These are phyloP conservation scores for Colletotrichum sp. DNA, from an alignment of 2,329 filamentous ascomycete species.

Conservation along the genomic window DNA sequence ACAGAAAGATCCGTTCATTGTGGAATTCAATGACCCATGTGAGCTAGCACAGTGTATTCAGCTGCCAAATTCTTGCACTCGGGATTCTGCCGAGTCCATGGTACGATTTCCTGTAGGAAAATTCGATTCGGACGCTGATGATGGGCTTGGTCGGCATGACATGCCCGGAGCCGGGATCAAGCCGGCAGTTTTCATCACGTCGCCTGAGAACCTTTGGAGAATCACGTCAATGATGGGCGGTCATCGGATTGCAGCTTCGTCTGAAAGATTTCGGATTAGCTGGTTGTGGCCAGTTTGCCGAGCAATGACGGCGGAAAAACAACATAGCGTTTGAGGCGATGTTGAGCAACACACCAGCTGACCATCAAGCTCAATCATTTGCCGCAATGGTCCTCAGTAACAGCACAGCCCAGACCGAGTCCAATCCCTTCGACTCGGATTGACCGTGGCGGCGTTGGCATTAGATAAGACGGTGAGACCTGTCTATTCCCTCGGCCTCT, in stretches of 20 bases:
- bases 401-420: neutral
- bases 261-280: neutral
- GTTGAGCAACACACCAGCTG: neutral
- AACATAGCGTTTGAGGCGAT: neutral
- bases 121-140: neutral
- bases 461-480: neutral
- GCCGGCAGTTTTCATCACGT: neutral
- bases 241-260: neutral
- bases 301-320: neutral
- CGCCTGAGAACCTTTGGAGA: neutral
- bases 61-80: neutral
- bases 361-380: neutral
- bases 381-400: neutral
- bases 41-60: neutral
- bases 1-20: neutral
- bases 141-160: neutral
- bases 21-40: neutral
- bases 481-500: neutral
- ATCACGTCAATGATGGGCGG: neutral
- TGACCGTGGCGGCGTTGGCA: neutral
- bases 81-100: neutral
- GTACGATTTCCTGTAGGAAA: neutral
- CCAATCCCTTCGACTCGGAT: neutral
- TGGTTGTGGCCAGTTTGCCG: neutral
- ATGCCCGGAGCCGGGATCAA: neutral